phyloP scores from a whole-genome alignment of 148 eudicot species.

The Persicaria tinctoria region DNA sequence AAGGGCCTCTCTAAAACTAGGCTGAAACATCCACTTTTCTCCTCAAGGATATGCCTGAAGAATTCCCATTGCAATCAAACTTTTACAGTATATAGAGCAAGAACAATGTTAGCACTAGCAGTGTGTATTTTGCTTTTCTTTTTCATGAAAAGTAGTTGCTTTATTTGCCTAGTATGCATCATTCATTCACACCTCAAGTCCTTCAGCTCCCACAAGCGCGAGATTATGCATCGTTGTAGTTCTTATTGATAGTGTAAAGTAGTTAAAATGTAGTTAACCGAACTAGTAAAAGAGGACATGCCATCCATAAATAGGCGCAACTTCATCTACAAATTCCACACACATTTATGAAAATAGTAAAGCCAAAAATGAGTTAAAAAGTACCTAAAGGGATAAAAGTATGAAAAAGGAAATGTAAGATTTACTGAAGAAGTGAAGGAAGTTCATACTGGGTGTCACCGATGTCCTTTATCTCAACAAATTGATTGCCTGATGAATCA shows the following conservation, averaged over 20 bases:
- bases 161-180: no score
- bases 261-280: neutral
- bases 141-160: neutral
- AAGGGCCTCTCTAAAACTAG: constrained; percentile 88
- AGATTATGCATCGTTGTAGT: neutral
- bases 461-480: constrained; percentile 68
- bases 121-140: neutral
- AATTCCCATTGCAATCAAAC: neutral
- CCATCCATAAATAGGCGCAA: neutral
- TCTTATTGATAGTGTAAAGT: neutral
- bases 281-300: neutral
- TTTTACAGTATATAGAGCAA: neutral
- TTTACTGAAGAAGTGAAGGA: constrained; percentile 6
- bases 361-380: neutral
- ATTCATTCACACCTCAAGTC: neutral
- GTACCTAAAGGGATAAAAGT: no score
- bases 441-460: constrained; percentile 68
- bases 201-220: neutral
- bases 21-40: constrained; percentile 64
- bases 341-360: neutral
- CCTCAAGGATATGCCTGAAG: constrained; percentile 60
- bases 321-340: neutral
- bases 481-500: constrained; percentile 52
- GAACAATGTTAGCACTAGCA: neutral
- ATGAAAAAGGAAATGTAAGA: no score